These are phyloP conservation scores for Aegilops umbellulata DNA, from an alignment of 176 grass and related monocot species.

Conservation along the genomic window DNA sequence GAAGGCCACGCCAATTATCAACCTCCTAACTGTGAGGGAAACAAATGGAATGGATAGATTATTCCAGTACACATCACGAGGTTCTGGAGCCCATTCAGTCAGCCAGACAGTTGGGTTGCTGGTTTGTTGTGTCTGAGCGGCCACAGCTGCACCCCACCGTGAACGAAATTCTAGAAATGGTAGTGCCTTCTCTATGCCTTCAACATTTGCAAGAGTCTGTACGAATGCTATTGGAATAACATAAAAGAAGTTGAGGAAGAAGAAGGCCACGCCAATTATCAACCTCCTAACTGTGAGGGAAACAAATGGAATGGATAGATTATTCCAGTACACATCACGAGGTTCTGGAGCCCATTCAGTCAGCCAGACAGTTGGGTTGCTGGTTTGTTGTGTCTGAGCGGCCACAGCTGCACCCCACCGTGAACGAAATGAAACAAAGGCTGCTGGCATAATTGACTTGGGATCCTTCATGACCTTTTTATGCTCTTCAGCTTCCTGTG, in stretches of 20 bases:
- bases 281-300: constrained; percentile 67
- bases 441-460: constrained; percentile 65
- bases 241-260: constrained; percentile 96
- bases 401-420: constrained; percentile 93
- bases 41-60: constrained; percentile 92
- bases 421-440: constrained; percentile 92
- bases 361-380: constrained; percentile 82
- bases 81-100: constrained; percentile 95
- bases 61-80: constrained; percentile 92
- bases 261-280: constrained; percentile 80
- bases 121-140: constrained; percentile 96
- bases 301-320: constrained; percentile 87
- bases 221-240: constrained; percentile 72
- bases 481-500: constrained; percentile 71
- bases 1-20: constrained; percentile 79
- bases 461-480: constrained; percentile 75
- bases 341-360: constrained; percentile 97
- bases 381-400: constrained; percentile 96
- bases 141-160: constrained; percentile 90
- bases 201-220: constrained; percentile 84
- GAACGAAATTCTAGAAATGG: constrained; percentile 84
- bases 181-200: constrained; percentile 72
- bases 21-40: constrained; percentile 62
- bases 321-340: constrained; percentile 93
- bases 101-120: constrained; percentile 84